Evolutionary conservation across 108 stramenopile genomes (phyloP).

Genomic region (Nitzschia sp.): DNA sequence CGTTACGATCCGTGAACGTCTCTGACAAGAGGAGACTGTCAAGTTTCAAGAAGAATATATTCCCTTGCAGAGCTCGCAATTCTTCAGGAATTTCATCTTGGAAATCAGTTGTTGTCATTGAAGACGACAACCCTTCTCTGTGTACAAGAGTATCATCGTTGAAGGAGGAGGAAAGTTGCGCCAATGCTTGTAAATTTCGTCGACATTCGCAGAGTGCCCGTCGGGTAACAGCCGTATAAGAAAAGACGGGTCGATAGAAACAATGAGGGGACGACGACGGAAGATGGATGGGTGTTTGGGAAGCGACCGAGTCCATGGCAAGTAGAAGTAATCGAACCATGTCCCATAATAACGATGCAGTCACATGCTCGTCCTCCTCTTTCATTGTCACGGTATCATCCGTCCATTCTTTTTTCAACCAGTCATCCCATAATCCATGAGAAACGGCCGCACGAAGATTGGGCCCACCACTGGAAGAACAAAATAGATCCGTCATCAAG

Average conservation of each 20-base stretch:
- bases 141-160: no score
- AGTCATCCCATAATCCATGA: conserved; percentile 54
- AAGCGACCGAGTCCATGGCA: conserved; percentile 13
- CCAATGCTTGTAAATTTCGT: neutral
- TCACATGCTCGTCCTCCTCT: neutral
- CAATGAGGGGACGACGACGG: no score
- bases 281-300: neutral
- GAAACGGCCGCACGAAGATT: conserved; percentile 58
- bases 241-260: conserved; percentile 21
- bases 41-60: neutral
- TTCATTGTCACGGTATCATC: conserved; percentile 1
- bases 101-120: neutral
- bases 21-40: neutral
- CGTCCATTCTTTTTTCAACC: conserved; percentile 20
- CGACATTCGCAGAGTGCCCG: neutral
- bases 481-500: conserved; percentile 60
- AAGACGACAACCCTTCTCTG: neutral
- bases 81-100: neutral
- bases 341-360: conserved; percentile 16
- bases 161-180: no score
- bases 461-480: conserved; percentile 50
- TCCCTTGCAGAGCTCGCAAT: neutral
- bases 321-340: conserved; percentile 26
- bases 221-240: conserved; percentile 13
- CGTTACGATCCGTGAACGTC: no score